These are phyloP conservation scores for Solanum hybrid DNA, from an alignment of 305 asterid genomes.

Conservation along the genomic window DNA sequence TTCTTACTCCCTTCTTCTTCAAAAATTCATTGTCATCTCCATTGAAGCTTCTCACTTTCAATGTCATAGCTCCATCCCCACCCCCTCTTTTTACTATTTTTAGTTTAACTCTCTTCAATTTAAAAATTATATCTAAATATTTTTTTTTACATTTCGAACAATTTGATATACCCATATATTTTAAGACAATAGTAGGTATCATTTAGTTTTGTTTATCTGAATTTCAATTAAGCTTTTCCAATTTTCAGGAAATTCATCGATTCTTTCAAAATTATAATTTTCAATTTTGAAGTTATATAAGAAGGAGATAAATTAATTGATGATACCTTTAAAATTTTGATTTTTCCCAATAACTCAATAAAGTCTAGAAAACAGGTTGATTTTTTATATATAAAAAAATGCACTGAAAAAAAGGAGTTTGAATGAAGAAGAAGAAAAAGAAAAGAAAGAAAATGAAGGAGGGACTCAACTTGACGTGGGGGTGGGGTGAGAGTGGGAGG, in stretches of 20 bases:
- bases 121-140: too few species aligned
- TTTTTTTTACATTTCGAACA: too few species aligned
- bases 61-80: not conserved
- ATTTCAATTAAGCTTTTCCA: not conserved
- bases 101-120: not conserved
- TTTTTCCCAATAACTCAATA: not conserved
- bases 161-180: too few species aligned
- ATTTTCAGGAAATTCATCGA: not conserved
- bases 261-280: not conserved
- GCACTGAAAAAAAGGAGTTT: not conserved
- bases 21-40: too few species aligned
- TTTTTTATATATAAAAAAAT: too few species aligned
- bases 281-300: not conserved
- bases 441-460: not conserved
- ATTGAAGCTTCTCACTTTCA: not conserved
- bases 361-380: too few species aligned
- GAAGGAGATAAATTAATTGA: not conserved
- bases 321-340: not conserved
- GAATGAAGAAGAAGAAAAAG: not conserved
- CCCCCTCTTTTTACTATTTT: not conserved
- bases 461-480: not conserved
- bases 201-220: not conserved
- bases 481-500: not conserved
- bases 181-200: not conserved
- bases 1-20: not conserved